A percentile compares a stretch with the other conserved stretches of the same genome.
Conservation (phyloP, 225 moss, liverwort and hornwort species). For the Sphagnum tenellum region DNA sequence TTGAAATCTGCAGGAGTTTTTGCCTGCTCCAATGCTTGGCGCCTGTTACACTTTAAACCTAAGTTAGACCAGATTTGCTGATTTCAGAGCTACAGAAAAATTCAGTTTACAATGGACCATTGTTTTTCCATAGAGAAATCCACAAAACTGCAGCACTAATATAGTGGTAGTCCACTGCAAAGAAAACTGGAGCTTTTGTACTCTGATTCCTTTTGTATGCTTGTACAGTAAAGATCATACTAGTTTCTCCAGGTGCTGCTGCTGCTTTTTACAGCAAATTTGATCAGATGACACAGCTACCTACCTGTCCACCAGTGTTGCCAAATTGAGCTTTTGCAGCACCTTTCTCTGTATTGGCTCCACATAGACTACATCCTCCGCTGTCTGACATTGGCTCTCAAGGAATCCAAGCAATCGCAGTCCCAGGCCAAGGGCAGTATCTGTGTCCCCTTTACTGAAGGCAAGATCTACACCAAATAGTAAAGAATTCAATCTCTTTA, state of each 20-base stretch:
- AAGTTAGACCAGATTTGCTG: too few relatives aligned
- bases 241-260: background rate
- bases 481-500: slow-evolving; percentile 75
- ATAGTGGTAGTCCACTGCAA: slow-evolving; percentile 5
- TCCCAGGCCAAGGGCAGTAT: slow-evolving; percentile 73
- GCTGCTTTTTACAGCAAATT: too few relatives aligned
- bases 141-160: slow-evolving; percentile 10
- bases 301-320: slow-evolving; percentile 66
- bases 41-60: slow-evolving; percentile 11
- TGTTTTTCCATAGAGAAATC: background rate
- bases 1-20: slow-evolving; percentile 34
- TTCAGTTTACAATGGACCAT: too few relatives aligned
- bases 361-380: slow-evolving; percentile 58
- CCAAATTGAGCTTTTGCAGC: slow-evolving; percentile 44
- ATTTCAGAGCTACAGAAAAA: too few relatives aligned
- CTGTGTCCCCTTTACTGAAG: slow-evolving; percentile 44
- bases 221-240: background rate
- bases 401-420: slow-evolving; percentile 86
- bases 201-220: background rate
- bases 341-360: slow-evolving; percentile 57
- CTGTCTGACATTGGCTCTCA: slow-evolving; percentile 62
- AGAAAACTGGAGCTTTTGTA: background rate
- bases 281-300: slow-evolving; percentile 1
- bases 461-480: slow-evolving; percentile 77
- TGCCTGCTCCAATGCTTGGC: slow-evolving; percentile 49